A percentile compares a stretch with the other conserved stretches of the same genome.
These are phyloP conservation scores for Apiospora aurea DNA, from an alignment of 2,329 filamentous ascomycete genomes.

Conservation along the genomic window DNA sequence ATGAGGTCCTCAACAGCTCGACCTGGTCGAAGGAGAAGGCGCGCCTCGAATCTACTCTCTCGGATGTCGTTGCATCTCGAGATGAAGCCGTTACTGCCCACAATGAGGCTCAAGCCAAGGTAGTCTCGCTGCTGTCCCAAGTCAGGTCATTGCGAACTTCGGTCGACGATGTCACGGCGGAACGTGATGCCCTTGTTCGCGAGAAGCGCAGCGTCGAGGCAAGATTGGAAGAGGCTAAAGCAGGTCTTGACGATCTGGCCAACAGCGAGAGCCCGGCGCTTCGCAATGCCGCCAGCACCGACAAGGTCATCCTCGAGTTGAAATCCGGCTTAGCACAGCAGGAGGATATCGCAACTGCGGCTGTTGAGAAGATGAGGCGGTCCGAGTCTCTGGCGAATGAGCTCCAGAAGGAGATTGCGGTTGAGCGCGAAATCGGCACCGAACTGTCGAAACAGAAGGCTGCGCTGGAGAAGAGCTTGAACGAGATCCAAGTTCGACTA, in stretches of 20 bases:
- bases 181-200: constrained; percentile 82
- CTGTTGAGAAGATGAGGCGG: constrained; percentile 95
- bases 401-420: constrained; percentile 89
- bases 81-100: constrained; percentile 94
- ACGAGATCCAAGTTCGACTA: constrained; percentile 87
- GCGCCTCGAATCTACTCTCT: constrained; percentile 85
- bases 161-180: constrained; percentile 84
- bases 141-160: constrained; percentile 83
- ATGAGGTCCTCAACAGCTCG: constrained; percentile 95
- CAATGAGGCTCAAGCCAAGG: constrained; percentile 92
- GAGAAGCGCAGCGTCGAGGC: constrained; percentile 92
- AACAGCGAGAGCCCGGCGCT: constrained; percentile 86
- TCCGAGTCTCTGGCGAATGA: constrained; percentile 88
- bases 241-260: constrained; percentile 86
- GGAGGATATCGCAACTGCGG: constrained; percentile 89
- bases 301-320: constrained; percentile 88
- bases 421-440: constrained; percentile 82
- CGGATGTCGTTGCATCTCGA: constrained; percentile 87
- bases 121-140: constrained; percentile 88
- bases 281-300: constrained; percentile 86
- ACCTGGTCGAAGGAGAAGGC: constrained; percentile 99
- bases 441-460: constrained; percentile 91
- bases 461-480: constrained; percentile 84
- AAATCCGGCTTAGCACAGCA: constrained; percentile 90
- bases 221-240: constrained; percentile 84